Conservation (phyloP, 2,329 filamentous ascomycete species). For the Colletotrichum incanum region DNA sequence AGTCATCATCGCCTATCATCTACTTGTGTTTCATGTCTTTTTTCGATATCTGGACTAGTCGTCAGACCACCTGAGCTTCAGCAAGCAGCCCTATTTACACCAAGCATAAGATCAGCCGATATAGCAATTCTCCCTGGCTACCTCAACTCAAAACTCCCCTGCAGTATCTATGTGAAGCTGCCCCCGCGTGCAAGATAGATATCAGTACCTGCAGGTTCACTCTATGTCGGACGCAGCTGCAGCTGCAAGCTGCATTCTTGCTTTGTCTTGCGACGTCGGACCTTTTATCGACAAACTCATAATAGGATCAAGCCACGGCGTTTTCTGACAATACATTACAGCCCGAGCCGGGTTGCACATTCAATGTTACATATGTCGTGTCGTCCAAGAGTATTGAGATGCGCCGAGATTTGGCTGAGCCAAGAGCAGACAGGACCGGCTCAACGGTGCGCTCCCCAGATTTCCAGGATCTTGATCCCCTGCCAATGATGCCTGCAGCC, state of each 20-base stretch:
- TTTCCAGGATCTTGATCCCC: slow-evolving; percentile 14
- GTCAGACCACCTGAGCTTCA: neutral
- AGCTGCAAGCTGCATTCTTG: neutral
- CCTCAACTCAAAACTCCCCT: slow-evolving; percentile 1
- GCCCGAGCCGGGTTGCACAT: neutral
- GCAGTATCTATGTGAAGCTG: slow-evolving; percentile 25
- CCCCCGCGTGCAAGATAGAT: slow-evolving; percentile 26
- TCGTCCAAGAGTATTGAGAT: neutral
- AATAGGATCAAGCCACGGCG: neutral
- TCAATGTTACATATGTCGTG: neutral
- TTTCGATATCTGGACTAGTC: neutral
- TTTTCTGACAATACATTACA: neutral
- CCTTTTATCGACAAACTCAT: neutral
- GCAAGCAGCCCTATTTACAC: neutral
- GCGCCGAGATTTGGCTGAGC: neutral
- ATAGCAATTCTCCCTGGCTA: slow-evolving; percentile 9
- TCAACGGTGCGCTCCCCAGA: slow-evolving; percentile 28
- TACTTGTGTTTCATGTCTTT: neutral
- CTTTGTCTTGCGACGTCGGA: neutral
- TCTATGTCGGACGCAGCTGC: slow-evolving; percentile 9
- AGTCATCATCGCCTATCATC: neutral
- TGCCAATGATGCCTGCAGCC: slow-evolving; percentile 5
- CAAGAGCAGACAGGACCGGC: slow-evolving; percentile 25
- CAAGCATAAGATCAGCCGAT: neutral
- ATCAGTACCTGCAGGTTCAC: slow-evolving; percentile 13